These are phyloP conservation scores for Trichoderma sp. DNA, from an alignment of 2,329 filamentous ascomycete genomes.

Conservation along the genomic window DNA sequence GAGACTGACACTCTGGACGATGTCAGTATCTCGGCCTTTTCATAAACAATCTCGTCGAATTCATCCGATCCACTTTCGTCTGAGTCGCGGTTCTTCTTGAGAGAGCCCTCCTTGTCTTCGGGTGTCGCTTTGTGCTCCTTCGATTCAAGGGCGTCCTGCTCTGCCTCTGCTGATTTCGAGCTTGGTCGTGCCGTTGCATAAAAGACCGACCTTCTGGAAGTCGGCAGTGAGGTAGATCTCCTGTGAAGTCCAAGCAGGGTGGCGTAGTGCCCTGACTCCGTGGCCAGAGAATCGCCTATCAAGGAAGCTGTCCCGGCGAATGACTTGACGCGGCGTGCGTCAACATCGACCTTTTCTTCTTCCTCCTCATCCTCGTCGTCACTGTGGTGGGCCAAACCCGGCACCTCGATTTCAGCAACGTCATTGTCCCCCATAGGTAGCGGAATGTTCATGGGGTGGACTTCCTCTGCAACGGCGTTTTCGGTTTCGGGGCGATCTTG, in stretches of 20 bases:
- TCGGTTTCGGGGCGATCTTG: slow-evolving; percentile 27
- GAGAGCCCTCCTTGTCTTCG: neutral
- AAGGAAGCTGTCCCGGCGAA: slow-evolving; percentile 26
- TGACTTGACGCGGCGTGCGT: slow-evolving; percentile 50
- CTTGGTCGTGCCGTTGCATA: slow-evolving; percentile 16
- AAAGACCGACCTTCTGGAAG: slow-evolving; percentile 31
- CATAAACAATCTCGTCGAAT: slow-evolving; percentile 52
- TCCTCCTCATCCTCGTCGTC: slow-evolving; percentile 60
- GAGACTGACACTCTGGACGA: slow-evolving; percentile 58
- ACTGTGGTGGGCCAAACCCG: slow-evolving; percentile 63
- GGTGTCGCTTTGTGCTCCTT: neutral
- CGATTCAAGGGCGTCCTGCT: neutral
- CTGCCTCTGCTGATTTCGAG: neutral
- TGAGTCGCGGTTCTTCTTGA: slow-evolving; percentile 16
- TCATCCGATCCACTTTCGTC: slow-evolving; percentile 37
- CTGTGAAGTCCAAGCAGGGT: slow-evolving; percentile 41
- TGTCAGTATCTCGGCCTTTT: slow-evolving; percentile 60
- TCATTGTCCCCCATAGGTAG: slow-evolving; percentile 68
- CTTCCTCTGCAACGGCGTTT: slow-evolving; percentile 30
- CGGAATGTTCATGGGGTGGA: slow-evolving; percentile 54
- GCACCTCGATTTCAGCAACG: slow-evolving; percentile 77
- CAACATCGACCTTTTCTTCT: slow-evolving; percentile 34
- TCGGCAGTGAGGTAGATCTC: slow-evolving; percentile 54
- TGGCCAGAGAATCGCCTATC: slow-evolving; percentile 7
- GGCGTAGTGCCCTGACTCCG: slow-evolving; percentile 27